Conservation (phyloP, 1,284 basidiomycete genomes). For the Cryptococcus hybrid region DNA sequence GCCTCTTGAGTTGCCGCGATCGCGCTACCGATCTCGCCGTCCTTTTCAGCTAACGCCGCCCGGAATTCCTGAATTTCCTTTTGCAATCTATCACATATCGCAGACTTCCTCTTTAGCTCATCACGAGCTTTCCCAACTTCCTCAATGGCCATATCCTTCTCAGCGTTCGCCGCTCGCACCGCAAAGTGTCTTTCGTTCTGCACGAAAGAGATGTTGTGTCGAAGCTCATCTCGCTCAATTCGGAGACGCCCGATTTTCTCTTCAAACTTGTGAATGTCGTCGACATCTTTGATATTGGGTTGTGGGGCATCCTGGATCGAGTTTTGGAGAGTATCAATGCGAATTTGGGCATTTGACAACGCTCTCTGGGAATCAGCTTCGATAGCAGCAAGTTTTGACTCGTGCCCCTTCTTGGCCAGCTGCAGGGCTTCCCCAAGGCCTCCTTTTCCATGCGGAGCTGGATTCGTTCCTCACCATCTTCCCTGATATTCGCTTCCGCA, state of each 20-base stretch:
- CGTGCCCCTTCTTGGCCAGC: constrained; percentile 5
- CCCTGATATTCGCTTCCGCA: constrained; percentile 24
- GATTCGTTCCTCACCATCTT: constrained; percentile 24
- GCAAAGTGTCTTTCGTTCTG: constrained; percentile 68
- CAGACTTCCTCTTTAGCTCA: constrained; percentile 15
- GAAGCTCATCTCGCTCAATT: constrained; percentile 65
- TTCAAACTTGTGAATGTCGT: constrained; percentile 52
- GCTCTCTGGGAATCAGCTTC: constrained; percentile 10
- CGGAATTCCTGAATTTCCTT: constrained; percentile 9
- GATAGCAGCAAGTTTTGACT: constrained; percentile 11
- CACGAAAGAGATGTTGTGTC: constrained; percentile 65
- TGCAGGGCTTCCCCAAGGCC: constrained; percentile 4
- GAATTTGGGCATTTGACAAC: constrained; percentile 13
- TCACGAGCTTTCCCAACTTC: constrained; percentile 14
- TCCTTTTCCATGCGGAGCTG: constrained; percentile 17
- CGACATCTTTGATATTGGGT: not conserved
- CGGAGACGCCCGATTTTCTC: constrained; percentile 65
- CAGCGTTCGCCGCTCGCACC: constrained; percentile 60
- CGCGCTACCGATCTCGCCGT: constrained; percentile 1
- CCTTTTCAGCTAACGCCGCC: constrained; percentile 4
- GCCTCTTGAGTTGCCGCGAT: constrained; percentile 3
- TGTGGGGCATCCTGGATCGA: not conserved
- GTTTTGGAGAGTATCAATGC: constrained; percentile 7
- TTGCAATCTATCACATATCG: constrained; percentile 9
- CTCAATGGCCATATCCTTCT: constrained; percentile 45